Conservation (phyloP, 345 rosid species). For the Atalantia buxifolia region DNA sequence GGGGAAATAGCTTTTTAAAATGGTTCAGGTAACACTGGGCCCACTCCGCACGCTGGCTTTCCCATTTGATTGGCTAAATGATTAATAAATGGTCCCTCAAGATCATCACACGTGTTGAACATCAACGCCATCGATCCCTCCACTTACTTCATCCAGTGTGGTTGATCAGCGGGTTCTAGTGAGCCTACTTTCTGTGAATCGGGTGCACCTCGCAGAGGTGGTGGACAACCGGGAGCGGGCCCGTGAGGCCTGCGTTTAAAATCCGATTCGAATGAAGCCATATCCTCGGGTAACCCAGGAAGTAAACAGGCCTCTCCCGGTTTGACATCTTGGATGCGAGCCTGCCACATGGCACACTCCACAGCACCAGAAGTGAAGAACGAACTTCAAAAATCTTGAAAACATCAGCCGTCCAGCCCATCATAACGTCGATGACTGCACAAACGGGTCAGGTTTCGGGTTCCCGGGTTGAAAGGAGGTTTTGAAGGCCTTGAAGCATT, state of each 20-base stretch:
- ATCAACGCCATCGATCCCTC: slow-evolving; percentile 20
- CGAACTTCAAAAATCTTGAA: slow-evolving; percentile 17
- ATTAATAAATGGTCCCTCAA: slow-evolving; percentile 32
- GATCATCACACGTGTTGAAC: slow-evolving; percentile 38
- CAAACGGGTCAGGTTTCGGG: slow-evolving; percentile 9
- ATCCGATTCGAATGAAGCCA: slow-evolving; percentile 26
- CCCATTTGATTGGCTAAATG: slow-evolving; percentile 15
- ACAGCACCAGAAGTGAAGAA: slow-evolving; percentile 36
- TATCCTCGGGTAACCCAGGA: slow-evolving; percentile 35
- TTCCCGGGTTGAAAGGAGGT: slow-evolving; percentile 18
- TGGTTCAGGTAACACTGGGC: slow-evolving; percentile 39
- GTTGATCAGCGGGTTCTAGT: slow-evolving; percentile 31
- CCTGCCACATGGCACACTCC: slow-evolving; percentile 32
- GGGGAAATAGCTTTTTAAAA: too few relatives aligned
- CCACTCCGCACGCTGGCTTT: slow-evolving; percentile 45
- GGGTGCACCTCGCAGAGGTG: too few relatives aligned
- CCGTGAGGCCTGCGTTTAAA: slow-evolving; percentile 17
- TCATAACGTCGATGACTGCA: slow-evolving; percentile 39
- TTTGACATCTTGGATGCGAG: slow-evolving; percentile 6
- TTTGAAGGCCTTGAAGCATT: slow-evolving; percentile 17
- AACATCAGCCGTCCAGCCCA: slow-evolving; percentile 22
- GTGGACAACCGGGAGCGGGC: neutral
- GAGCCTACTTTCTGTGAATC: slow-evolving; percentile 22
- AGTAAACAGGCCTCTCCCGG: slow-evolving; percentile 32
- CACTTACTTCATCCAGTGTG: slow-evolving; percentile 32